These are phyloP conservation scores for Lachnellula suecica DNA, from an alignment of 2,329 filamentous ascomycete species.

Conservation along the genomic window DNA sequence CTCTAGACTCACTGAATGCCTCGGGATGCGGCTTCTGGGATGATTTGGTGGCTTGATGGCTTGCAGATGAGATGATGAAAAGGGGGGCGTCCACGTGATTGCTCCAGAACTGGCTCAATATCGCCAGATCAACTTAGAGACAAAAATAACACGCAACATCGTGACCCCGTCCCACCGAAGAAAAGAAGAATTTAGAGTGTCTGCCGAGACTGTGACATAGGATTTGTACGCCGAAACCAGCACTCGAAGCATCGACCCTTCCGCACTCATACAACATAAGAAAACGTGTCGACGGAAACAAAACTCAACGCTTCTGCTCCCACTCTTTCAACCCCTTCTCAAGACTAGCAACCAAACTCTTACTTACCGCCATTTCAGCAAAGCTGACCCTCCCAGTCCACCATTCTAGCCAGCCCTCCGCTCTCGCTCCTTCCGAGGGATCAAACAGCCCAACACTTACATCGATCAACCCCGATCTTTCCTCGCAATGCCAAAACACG, in stretches of 20 bases:
- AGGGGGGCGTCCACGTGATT: too few species aligned
- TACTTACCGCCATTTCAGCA: slow-evolving; percentile 29
- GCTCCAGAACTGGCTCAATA: too few species aligned
- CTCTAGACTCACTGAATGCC: too few species aligned
- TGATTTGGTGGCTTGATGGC: too few species aligned
- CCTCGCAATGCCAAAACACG: slow-evolving; percentile 59
- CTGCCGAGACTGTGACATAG: too few species aligned
- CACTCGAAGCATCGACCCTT: not conserved
- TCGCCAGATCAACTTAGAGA: too few species aligned
- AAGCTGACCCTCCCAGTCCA: slow-evolving; percentile 57
- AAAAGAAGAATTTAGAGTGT: too few species aligned
- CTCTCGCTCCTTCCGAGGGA: slow-evolving; percentile 50
- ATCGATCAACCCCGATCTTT: slow-evolving; percentile 57
- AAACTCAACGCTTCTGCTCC: slow-evolving; percentile 5
- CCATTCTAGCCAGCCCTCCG: slow-evolving; percentile 63
- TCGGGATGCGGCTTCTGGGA: too few species aligned
- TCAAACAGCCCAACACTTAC: slow-evolving; percentile 60
- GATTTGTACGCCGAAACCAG: not conserved
- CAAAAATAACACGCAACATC: too few species aligned
- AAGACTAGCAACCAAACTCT: slow-evolving; percentile 20
- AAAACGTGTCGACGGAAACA: not conserved
- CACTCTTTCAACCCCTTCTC: slow-evolving; percentile 23
- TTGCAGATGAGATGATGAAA: too few species aligned
- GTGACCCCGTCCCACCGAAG: too few species aligned
- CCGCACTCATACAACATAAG: not conserved